Conservation (phyloP, 2,329 filamentous ascomycete genomes). For the Exophiala dermatitidis region DNA sequence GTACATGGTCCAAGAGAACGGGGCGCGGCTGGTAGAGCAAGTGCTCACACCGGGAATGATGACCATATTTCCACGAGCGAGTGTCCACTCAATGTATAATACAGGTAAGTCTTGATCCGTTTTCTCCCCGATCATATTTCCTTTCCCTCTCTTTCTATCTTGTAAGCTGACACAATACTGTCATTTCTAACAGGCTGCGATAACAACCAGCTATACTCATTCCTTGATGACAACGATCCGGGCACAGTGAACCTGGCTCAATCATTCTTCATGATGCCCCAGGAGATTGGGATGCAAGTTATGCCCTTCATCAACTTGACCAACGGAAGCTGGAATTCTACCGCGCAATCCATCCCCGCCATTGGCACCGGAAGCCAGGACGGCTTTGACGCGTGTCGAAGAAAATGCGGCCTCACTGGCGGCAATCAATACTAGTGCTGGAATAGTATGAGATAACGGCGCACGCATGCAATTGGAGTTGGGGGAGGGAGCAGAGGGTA, state of each 20-base stretch:
- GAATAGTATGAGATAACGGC: neutral
- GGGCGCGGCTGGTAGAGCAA: slow-evolving; percentile 34
- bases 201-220: slow-evolving; percentile 40
- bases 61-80: slow-evolving; percentile 42
- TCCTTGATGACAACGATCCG: slow-evolving; percentile 39
- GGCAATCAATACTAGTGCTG: neutral
- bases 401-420: slow-evolving; percentile 10
- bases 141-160: slow-evolving; percentile 25
- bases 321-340: slow-evolving; percentile 30
- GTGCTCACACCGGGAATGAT: slow-evolving; percentile 37
- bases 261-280: slow-evolving; percentile 34
- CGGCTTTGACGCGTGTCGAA: slow-evolving; percentile 36
- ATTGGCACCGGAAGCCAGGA: slow-evolving; percentile 40
- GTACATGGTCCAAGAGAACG: slow-evolving; percentile 45
- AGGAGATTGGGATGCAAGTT: slow-evolving; percentile 37
- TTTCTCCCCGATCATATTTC: neutral
- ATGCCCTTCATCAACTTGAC: slow-evolving; percentile 32
- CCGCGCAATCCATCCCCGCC: slow-evolving; percentile 29
- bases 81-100: slow-evolving; percentile 44
- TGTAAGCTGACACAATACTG: neutral
- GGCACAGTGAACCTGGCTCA: slow-evolving; percentile 42
- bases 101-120: slow-evolving; percentile 29
- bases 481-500: neutral
- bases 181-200: slow-evolving; percentile 30
- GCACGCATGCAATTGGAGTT: neutral